These are phyloP conservation scores for Talaromyces funiculosus DNA, from an alignment of 2,329 filamentous ascomycete species.

Conservation along the genomic window DNA sequence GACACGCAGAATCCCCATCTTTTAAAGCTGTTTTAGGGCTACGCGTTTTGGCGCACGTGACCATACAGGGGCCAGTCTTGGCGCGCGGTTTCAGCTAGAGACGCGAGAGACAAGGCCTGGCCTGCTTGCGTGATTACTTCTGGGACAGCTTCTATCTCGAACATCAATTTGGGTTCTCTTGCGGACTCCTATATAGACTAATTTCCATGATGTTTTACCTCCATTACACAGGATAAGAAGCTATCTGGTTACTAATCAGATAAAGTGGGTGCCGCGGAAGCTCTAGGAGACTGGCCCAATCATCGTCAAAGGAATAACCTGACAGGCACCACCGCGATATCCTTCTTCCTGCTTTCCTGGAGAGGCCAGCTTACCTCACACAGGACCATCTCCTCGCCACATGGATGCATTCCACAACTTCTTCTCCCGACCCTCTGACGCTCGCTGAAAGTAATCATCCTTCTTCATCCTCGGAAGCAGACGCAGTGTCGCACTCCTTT, in stretches of 20 bases:
- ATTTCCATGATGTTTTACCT: background rate
- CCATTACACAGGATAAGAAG: background rate
- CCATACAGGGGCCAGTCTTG: background rate
- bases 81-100: background rate
- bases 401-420: conserved; percentile 14
- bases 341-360: background rate
- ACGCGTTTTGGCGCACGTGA: background rate
- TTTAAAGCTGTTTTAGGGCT: background rate
- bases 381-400: conserved; percentile 13
- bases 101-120: background rate
- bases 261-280: background rate
- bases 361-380: conserved; percentile 24
- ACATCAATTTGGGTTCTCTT: background rate
- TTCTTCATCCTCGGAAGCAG: background rate
- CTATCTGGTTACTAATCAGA: background rate
- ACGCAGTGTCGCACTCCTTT: conserved; percentile 9
- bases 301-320: conserved; percentile 5
- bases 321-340: conserved; percentile 2
- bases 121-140: background rate
- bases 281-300: background rate
- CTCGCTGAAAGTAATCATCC: conserved; percentile 5
- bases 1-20: background rate
- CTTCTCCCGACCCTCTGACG: conserved; percentile 10
- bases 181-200: background rate
- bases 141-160: background rate